Percentiles rank a stretch among this genome's conserved stretches.
Conservation (phyloP, 2,329 filamentous ascomycete genomes). For the Phyllachora maydis region DNA sequence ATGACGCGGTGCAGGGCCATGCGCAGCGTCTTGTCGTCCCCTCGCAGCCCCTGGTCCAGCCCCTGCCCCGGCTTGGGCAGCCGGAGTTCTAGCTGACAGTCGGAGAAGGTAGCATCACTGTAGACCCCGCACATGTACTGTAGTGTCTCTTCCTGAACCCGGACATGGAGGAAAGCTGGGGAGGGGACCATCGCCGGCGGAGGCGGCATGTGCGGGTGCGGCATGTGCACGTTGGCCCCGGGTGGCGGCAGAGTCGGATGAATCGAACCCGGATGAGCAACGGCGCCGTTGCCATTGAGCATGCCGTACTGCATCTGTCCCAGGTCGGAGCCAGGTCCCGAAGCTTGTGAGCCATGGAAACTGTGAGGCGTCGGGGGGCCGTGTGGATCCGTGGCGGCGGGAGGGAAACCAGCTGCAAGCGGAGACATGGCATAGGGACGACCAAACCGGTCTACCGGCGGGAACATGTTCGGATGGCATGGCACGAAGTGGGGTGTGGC, state of each 20-base stretch:
- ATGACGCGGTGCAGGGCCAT: slow-evolving; percentile 34
- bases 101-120: slow-evolving; percentile 11
- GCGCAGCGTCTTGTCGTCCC: slow-evolving; percentile 15
- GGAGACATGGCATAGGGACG: slow-evolving; percentile 6
- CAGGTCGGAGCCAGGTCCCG: no score
- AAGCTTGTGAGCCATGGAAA: slow-evolving; percentile 40
- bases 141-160: slow-evolving; percentile 5
- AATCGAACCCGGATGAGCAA: no score
- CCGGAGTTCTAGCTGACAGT: slow-evolving; percentile 24
- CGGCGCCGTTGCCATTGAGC: slow-evolving; percentile 11
- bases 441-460: slow-evolving; percentile 8
- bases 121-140: slow-evolving; percentile 4
- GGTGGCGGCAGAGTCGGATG: slow-evolving; percentile 2
- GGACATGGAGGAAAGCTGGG: slow-evolving; percentile 1
- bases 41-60: no score
- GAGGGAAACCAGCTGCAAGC: slow-evolving; percentile 14
- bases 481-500: no score
- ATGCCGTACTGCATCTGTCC: slow-evolving; percentile 19
- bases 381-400: slow-evolving; percentile 17
- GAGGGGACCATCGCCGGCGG: no score
- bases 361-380: slow-evolving; percentile 37
- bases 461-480: no score
- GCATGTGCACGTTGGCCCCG: slow-evolving; percentile 1
- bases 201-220: slow-evolving; percentile 1
- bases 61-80: slow-evolving; percentile 9